Evolutionary conservation across 2,329 filamentous ascomycete genomes (phyloP), one percentile per base, ranked within the genome.

Genomic region (Stemphylium beticola): DNA sequence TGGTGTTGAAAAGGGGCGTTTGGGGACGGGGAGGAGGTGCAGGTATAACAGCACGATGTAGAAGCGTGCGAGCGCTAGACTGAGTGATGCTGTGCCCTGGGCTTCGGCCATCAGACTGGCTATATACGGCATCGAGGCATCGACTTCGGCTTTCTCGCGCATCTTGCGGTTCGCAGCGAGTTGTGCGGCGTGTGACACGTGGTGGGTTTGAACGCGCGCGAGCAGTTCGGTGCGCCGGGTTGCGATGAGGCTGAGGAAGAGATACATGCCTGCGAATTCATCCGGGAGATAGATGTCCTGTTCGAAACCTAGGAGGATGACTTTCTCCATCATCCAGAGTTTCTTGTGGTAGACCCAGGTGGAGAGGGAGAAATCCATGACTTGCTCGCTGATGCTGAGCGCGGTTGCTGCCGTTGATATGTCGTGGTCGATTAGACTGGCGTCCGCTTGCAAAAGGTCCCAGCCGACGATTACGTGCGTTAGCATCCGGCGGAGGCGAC

Each of bases 311-410:
- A 97, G 85, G 69, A 97, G 90, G 14, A 97, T 83, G 40, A 96
- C 88, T 81, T 87, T 89, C 71, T 93, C 89, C 83, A 97, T 91
- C 67, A 93, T 86, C 26, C 85, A 85, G n/a, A 97, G 82, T 74
- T 97, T 98, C 76, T 96, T 91, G 55, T 93, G 84, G 66, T 93
- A 96, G 0, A 88, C 85, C 95, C 95, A 99, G 3, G 90, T 92
- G 1, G 90, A 92, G 0, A 98, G 81, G 0, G 92, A 87, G 47
- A 90, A 88, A 0, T 85, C 88, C 0, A 85, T 82, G 36, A 82
- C 78, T 39, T 87, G 83, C 2, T 77, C 57, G 0, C 32, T 12
- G 15, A 71, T 36, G 10, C 49, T 51, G 2, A 74, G 55, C 3
- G 67, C 58, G 1, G 57, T 78, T 44, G 79, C 80, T 1, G 65